Percentiles rank a stretch among this genome's conserved stretches.
Evolutionary conservation across 257 asterid genomes (phyloP).

Genomic region (Mitragyna speciosa): DNA sequence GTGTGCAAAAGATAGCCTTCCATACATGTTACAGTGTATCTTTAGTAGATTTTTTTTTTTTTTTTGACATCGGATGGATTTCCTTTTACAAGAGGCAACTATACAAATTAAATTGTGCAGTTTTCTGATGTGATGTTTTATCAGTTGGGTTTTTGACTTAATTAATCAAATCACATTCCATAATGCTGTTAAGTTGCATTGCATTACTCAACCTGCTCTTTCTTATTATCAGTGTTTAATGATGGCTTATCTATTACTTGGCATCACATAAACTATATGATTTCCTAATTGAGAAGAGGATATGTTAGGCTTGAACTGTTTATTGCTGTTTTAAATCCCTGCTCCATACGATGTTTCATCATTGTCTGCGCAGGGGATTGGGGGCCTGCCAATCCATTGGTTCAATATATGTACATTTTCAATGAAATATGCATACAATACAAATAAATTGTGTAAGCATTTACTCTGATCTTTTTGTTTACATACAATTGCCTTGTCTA

Average conservation of each 20-base stretch:
- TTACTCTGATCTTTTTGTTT: no score
- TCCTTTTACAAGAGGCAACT: slow-evolving; percentile 10
- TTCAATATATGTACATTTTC: no score
- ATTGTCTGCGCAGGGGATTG: not conserved
- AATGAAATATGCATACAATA: not conserved
- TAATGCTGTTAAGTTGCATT: not conserved
- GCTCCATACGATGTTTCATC: not conserved
- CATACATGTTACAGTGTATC: not conserved
- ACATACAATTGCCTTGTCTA: no score
- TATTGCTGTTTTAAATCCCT: not conserved
- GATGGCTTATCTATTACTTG: not conserved
- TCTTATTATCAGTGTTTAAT: not conserved
- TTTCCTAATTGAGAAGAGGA: not conserved
- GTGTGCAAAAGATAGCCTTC: slow-evolving; percentile 10
- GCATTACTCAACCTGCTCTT: not conserved
- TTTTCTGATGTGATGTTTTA: not conserved
- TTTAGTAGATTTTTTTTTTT: slow-evolving; percentile 1
- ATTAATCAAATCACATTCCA: not conserved
- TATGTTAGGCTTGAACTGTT: not conserved
- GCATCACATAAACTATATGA: not conserved
- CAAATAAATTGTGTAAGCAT: no score
- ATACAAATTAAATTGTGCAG: slow-evolving; percentile 10
- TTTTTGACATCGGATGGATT: not conserved
- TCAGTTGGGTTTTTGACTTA: no score
- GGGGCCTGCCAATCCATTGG: not conserved